Evolutionary conservation across 805 yeast species (phyloP).

Genomic region (Sungouiella thailandica): DNA sequence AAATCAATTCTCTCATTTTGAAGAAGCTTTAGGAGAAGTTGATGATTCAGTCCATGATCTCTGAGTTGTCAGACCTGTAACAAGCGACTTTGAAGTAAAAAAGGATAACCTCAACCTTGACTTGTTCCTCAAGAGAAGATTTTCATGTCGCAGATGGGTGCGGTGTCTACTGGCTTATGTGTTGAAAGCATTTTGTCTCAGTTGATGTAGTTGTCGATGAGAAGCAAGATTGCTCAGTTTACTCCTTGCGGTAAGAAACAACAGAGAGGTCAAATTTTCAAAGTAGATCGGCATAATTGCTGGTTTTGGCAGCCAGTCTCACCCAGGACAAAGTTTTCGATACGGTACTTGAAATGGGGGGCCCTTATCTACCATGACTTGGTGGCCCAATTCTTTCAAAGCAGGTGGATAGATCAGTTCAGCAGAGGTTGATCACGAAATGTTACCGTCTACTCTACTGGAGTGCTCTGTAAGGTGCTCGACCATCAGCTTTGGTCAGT

Average conservation of each 20-base stretch:
- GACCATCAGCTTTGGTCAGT: conserved; percentile 56
- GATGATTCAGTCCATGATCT: conserved; percentile 46
- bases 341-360: conserved; percentile 58
- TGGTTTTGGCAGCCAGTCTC: conserved; percentile 24
- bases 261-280: conserved; percentile 41
- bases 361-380: conserved; percentile 43
- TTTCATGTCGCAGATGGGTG: conserved; percentile 49
- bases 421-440: conserved; percentile 57
- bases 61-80: conserved; percentile 63
- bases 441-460: conserved; percentile 50
- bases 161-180: conserved; percentile 59
- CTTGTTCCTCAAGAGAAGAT: conserved; percentile 19
- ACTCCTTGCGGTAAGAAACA: conserved; percentile 47
- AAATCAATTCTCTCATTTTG: no score
- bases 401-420: conserved; percentile 55
- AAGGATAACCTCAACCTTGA: conserved; percentile 28
- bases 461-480: conserved; percentile 55
- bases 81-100: conserved; percentile 56
- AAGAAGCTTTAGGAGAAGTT: conserved; percentile 17
- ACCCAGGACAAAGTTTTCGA: conserved; percentile 52
- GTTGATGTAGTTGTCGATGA: conserved; percentile 45
- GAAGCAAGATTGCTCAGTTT: conserved; percentile 40
- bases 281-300: conserved; percentile 23
- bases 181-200: conserved; percentile 41
- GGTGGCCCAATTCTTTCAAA: conserved; percentile 50